phyloP scores from a whole-genome alignment of 1,284 basidiomycete species.

The Tilletia indica region DNA sequence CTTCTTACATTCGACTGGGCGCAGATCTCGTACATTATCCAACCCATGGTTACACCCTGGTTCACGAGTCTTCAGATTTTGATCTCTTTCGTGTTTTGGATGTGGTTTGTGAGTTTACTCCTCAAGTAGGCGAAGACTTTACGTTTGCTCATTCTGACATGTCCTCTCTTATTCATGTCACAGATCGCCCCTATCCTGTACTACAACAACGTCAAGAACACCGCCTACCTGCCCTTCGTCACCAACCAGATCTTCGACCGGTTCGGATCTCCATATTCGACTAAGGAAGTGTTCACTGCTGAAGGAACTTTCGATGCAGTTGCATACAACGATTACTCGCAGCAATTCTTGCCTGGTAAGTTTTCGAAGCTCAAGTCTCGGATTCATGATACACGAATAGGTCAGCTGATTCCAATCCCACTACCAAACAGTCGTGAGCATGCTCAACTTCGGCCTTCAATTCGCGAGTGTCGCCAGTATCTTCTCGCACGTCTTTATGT shows the following conservation, averaged over 20 bases:
- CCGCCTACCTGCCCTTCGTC: slow-evolving; percentile 20
- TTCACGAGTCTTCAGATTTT: slow-evolving; percentile 10
- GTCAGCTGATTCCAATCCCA: slow-evolving; percentile 68
- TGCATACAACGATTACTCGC: slow-evolving; percentile 82
- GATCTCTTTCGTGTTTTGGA: not conserved
- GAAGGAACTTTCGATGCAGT: slow-evolving; percentile 60
- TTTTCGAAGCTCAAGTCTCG: slow-evolving; percentile 62
- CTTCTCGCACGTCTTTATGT: slow-evolving; percentile 64
- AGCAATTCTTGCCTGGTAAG: slow-evolving; percentile 81
- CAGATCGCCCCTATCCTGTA: slow-evolving; percentile 15
- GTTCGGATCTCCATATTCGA: slow-evolving; percentile 13
- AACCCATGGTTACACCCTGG: slow-evolving; percentile 17
- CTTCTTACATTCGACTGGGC: slow-evolving; percentile 16
- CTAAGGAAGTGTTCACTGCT: slow-evolving; percentile 4
- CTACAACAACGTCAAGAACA: slow-evolving; percentile 21
- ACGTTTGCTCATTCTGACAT: not conserved
- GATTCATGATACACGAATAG: no score
- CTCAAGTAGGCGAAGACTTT: slow-evolving; percentile 31
- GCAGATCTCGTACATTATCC: slow-evolving; percentile 15
- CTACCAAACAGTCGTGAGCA: slow-evolving; percentile 72
- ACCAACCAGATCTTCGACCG: slow-evolving; percentile 29
- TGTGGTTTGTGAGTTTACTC: slow-evolving; percentile 63
- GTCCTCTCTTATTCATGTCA: not conserved
- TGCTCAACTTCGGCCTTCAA: slow-evolving; percentile 69
- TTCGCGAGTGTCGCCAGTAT: slow-evolving; percentile 73